Evolutionary conservation across 2,329 filamentous ascomycete species (phyloP), one percentile per base, ranked within the genome.

Genomic region (Nothopassalora personata): DNA sequence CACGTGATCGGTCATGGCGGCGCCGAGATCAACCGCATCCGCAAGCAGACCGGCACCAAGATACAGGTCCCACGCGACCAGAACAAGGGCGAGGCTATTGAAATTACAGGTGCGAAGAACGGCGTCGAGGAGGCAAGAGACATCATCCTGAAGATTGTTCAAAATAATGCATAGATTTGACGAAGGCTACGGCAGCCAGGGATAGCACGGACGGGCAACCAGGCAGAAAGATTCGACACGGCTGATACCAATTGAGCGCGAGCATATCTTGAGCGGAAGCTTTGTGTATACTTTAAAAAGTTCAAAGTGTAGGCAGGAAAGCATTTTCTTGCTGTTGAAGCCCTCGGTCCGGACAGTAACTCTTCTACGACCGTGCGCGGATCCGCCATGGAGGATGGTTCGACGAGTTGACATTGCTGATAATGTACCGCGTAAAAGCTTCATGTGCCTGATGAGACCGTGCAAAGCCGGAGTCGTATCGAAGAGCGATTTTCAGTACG

Each of bases 1-100:
- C 89, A 89, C 64, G 90, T 99, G 52, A 91, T 99, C 67, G 94
- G 94, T 4, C 86, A 88, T 64, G 89, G 88, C 60, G 94, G 94
- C 60, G 89, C 85, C 74, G 93, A 93, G 75, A 95, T 99, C 74
- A 97, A 97, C 76, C 80, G 85, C 46, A 97, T 99, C 72, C 86
- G 94, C 67, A 91, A 90, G 78, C 86, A 94, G 79, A 97, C 91
- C 54, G 90, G 89, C 57, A 97, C 92, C 76, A 91, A 89, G 77
- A 95, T 99, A 72, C 91, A 92, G 65, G 93, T 19, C 11, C 61
- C 94, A 23, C 86, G 90, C 66, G 87, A 90, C 70, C 89, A 95
- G 74, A 79, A 79, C 52, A 77, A 79, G 66, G 82, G 80, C 23
- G 92, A 97, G 75, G 90, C 93, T 4, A 97, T 99, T 72, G 91